Evolutionary conservation across 495 filamentous ascomycete genomes (phyloP).

Genomic region (Podospora pseudocomata): DNA sequence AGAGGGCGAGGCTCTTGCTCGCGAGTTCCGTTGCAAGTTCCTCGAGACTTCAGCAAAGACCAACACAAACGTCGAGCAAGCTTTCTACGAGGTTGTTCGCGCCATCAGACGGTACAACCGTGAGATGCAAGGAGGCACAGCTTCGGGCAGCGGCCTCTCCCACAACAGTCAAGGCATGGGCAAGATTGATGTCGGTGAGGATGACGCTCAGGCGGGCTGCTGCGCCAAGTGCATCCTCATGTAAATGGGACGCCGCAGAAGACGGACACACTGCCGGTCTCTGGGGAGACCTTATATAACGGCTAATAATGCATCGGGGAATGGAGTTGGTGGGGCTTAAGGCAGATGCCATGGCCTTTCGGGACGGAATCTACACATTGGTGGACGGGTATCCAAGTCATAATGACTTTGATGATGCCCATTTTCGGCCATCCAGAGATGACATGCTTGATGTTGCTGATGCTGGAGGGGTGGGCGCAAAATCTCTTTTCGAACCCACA

Average conservation of each 20-base stretch:
- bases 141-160: slow-evolving; percentile 60
- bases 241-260: slow-evolving; percentile 52
- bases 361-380: not conserved
- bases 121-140: slow-evolving; percentile 83
- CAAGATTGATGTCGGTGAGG: slow-evolving; percentile 76
- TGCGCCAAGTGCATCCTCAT: slow-evolving; percentile 86
- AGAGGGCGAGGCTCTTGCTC: slow-evolving; percentile 89
- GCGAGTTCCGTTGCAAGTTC: slow-evolving; percentile 90
- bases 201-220: slow-evolving; percentile 69
- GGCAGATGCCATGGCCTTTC: not conserved
- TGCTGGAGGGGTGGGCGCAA: not conserved
- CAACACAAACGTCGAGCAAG: slow-evolving; percentile 95
- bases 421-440: slow-evolving; percentile 2
- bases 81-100: slow-evolving; percentile 95
- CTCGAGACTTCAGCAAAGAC: slow-evolving; percentile 99
- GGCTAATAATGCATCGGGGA: slow-evolving; percentile 3
- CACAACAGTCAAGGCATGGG: slow-evolving; percentile 58
- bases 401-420: not conserved
- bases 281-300: not conserved
- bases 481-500: slow-evolving; percentile 17
- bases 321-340: slow-evolving; percentile 6
- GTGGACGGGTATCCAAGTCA: not conserved
- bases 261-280: slow-evolving; percentile 3
- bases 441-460: not conserved
- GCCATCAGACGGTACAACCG: slow-evolving; percentile 98